Evolutionary conservation across 768 basidiomycete genomes (phyloP).

Genomic region (Lentinus brumalis): DNA sequence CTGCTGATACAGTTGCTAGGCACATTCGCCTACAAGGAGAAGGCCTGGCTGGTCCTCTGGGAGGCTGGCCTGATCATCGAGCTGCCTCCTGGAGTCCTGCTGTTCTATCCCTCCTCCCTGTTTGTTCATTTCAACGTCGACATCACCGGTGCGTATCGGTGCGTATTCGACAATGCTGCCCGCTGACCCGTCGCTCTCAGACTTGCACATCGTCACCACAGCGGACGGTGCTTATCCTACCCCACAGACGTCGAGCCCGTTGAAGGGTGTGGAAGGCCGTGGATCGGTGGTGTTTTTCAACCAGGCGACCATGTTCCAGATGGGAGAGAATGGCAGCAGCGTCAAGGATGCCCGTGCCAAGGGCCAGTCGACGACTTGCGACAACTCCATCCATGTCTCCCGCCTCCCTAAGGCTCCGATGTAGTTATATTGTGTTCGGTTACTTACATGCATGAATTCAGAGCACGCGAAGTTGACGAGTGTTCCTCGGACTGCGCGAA

Average conservation of each 20-base stretch:
- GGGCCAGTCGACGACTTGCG: no score
- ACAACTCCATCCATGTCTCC: no score
- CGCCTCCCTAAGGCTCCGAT: no score
- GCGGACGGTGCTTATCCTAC: neutral
- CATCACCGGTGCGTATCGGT: neutral
- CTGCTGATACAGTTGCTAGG: conserved; percentile 2
- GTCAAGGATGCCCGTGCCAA: neutral
- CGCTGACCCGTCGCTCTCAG: neutral
- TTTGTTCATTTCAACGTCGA: conserved; percentile 39
- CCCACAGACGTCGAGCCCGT: neutral
- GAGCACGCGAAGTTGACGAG: no score
- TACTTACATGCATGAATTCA: no score
- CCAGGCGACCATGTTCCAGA: neutral
- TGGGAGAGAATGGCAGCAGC: neutral
- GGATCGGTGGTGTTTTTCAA: neutral
- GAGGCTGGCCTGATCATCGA: conserved; percentile 36
- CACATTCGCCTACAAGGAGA: conserved; percentile 24
- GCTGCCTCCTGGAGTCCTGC: conserved; percentile 34
- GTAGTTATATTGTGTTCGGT: no score
- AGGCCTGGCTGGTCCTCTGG: conserved; percentile 39
- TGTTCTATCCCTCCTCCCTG: conserved; percentile 36
- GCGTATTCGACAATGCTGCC: no score
- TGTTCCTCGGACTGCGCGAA: no score
- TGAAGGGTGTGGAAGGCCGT: neutral
- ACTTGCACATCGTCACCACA: neutral